Percentiles rank a stretch among this genome's conserved stretches.
These are phyloP conservation scores for Fraxinus sp. DNA, from an alignment of 305 asterid species.

Conservation along the genomic window DNA sequence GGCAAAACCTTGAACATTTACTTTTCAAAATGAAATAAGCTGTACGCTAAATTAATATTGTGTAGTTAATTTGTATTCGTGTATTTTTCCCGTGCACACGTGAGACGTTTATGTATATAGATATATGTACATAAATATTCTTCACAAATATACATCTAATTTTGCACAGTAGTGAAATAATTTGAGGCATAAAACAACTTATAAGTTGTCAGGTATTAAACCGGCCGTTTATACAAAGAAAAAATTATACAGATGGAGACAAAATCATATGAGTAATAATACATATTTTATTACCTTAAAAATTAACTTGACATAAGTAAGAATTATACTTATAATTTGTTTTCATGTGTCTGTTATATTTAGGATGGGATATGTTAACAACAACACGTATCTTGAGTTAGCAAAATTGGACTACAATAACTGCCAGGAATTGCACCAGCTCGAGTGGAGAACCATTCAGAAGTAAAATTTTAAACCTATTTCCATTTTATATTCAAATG, in stretches of 20 bases:
- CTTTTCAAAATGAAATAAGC: no score
- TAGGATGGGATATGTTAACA: constrained; percentile 80
- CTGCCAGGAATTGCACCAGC: constrained; percentile 67
- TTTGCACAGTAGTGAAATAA: not conserved
- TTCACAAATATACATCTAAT: no score
- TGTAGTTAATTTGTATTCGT: not conserved
- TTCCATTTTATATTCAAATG: not conserved
- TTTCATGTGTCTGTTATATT: not conserved
- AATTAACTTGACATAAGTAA: not conserved
- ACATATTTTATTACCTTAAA: not conserved
- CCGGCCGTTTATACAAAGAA: constrained; percentile 7
- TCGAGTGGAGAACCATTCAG: constrained; percentile 70
- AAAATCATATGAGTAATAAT: not conserved
- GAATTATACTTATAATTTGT: not conserved
- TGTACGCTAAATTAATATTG: no score
- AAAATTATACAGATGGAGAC: constrained; percentile 1
- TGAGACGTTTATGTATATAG: no score
- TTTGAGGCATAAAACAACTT: not conserved
- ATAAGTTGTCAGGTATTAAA: not conserved
- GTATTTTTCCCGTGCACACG: not conserved
- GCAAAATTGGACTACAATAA: constrained; percentile 70
- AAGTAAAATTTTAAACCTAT: constrained; percentile 38
- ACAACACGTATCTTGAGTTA: constrained; percentile 58
- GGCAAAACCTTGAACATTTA: no score
- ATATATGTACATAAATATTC: not conserved